Conservation (phyloP, 2,329 filamentous ascomycete species). For the Geosmithia putterillii region DNA sequence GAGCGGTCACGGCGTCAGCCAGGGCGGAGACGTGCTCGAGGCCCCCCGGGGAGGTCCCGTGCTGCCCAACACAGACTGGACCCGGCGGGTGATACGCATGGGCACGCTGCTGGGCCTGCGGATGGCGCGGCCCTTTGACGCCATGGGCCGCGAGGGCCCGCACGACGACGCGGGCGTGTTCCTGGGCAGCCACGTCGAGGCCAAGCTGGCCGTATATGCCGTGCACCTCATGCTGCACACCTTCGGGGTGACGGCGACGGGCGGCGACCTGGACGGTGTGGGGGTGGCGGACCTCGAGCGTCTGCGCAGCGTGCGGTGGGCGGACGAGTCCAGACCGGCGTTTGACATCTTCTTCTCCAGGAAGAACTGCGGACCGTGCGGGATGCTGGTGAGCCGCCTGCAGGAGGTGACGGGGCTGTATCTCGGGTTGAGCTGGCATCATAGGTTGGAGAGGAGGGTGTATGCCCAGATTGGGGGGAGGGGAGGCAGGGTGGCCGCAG, state of each 20-base stretch:
- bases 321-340: constrained; percentile 11
- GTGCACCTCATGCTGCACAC: constrained; percentile 13
- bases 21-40: constrained; percentile 16
- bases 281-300: constrained; percentile 7
- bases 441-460: constrained; percentile 12
- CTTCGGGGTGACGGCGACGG: constrained; percentile 12
- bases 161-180: constrained; percentile 11
- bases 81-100: constrained; percentile 13
- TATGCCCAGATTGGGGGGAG: constrained; percentile 6
- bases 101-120: constrained; percentile 14
- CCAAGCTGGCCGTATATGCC: constrained; percentile 22
- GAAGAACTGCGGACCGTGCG: constrained; percentile 16
- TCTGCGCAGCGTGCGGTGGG: constrained; percentile 11
- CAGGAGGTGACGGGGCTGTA: constrained; percentile 13
- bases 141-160: not conserved
- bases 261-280: constrained; percentile 8
- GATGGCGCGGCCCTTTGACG: constrained; percentile 16
- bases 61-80: constrained; percentile 19
- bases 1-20: constrained; percentile 18
- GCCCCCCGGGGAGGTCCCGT: constrained; percentile 3
- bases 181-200: constrained; percentile 23
- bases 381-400: constrained; percentile 11
- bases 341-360: constrained; percentile 23
- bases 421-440: constrained; percentile 13
- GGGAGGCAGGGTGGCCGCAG: too few relatives aligned